Base-by-base conservation (phyloP, 306 rosid genomes). In the Arachis hypogaea region DNA sequence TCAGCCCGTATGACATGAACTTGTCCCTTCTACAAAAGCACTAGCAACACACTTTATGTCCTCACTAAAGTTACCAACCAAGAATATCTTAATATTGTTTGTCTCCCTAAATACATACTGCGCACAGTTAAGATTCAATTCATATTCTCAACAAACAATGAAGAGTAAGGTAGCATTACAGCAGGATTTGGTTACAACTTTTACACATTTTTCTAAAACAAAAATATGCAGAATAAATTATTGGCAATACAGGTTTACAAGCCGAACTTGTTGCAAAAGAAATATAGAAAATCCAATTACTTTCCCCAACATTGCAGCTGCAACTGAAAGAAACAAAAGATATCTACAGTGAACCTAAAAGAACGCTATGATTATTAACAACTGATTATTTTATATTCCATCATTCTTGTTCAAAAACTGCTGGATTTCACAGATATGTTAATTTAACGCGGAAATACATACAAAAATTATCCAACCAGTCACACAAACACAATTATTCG, bases 311-410 rank as follows among this genome's bases (percentile, higher is more conserved):
- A 54, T 70, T 63, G 61, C 38, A 54, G 40, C 74, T 11, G 51
- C 59, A 78, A 55, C 72, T 16, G 16, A 5, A 56, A 47, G 9
- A 69, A 78, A 58, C 60, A 78, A 43, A 63, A 28, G 22, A 7
- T 63, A 33, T 52, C 58, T 14, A 69, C 16, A 16, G 65, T 40
- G 59, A 62, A 72, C 47, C 68, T 59, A 11, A 77, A 9, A 68
- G 76, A 61, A n/a, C 16, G 67, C 46, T 42, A 7, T 40, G n/a
- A 55, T 58, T 40, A 66, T 49, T 49, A 41, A 49, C 59, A 49
- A 42, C 44, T 59, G 40, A 73, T 45, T 45, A 40, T 10, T 42
- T 18, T 55, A 46, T 36, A 54, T 46, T 65, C 28, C 11, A 9
- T 71, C 22, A 38, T 14, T 57, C 57, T 56, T 57, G 55, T 71